phyloP scores from a whole-genome alignment of 106 monocot genomes.

The Chionographis japonica region DNA sequence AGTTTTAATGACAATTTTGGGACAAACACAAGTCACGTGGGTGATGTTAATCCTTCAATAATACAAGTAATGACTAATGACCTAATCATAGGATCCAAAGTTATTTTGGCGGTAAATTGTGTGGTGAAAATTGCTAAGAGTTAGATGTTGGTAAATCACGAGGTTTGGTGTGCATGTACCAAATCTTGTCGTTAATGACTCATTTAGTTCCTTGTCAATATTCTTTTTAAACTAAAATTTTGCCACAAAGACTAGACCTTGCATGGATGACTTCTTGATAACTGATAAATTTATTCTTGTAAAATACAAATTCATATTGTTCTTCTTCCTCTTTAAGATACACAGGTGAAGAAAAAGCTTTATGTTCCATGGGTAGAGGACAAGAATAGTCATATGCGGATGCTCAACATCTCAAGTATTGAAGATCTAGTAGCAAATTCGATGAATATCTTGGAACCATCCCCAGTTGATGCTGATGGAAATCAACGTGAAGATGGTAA shows the following conservation, averaged over 20 bases:
- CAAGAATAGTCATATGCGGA: slow-evolving; percentile 87
- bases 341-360: slow-evolving; percentile 60
- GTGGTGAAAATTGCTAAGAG: no score
- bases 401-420: slow-evolving; percentile 66
- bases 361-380: slow-evolving; percentile 96
- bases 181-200: no score
- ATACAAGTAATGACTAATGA: no score
- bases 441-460: slow-evolving; percentile 97
- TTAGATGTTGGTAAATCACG: no score
- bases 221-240: not conserved
- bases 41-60: no score
- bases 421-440: slow-evolving; percentile 83
- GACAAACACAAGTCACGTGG: no score
- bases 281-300: not conserved
- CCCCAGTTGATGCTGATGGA: slow-evolving; percentile 52
- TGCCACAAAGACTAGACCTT: not conserved
- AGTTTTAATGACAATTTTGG: no score
- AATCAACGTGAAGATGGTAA: slow-evolving; percentile 91
- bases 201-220: no score
- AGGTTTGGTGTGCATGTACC: no score
- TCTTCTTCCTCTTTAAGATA: slow-evolving; percentile 42
- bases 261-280: not conserved
- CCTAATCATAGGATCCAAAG: no score
- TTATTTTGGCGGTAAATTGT: no score
- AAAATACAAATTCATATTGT: slow-evolving; percentile 11